Evolutionary conservation across 2,329 filamentous ascomycete species (phyloP).

Genomic region (Alternaria sp.): DNA sequence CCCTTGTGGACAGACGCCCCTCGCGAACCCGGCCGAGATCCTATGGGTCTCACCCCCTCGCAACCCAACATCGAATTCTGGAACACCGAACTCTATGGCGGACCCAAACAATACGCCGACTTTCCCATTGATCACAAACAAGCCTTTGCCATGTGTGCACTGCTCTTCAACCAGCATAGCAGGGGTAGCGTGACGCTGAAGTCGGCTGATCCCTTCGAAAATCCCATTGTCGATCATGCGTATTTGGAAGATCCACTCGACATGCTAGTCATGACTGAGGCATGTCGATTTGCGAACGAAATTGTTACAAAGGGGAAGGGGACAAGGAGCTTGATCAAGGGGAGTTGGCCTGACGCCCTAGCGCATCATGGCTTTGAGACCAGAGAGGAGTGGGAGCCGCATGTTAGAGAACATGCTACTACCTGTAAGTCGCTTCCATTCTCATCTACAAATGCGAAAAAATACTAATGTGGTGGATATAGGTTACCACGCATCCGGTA

Average conservation of each 20-base stretch:
- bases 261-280: conserved; percentile 64
- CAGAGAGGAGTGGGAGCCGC: conserved; percentile 64
- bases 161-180: conserved; percentile 65
- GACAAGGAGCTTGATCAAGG: conserved; percentile 65
- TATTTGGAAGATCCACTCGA: conserved; percentile 66
- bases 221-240: conserved; percentile 65
- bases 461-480: not conserved
- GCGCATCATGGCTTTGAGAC: conserved; percentile 60
- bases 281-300: conserved; percentile 65
- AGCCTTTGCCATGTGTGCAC: conserved; percentile 64
- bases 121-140: conserved; percentile 61
- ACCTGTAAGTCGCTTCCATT: conserved; percentile 55
- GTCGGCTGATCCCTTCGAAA: conserved; percentile 55
- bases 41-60: conserved; percentile 63
- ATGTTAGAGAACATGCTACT: conserved; percentile 65
- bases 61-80: conserved; percentile 70
- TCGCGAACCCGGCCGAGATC: conserved; percentile 57
- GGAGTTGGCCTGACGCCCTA: conserved; percentile 62
- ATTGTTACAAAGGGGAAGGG: conserved; percentile 64
- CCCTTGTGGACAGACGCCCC: conserved; percentile 61
- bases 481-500: conserved; percentile 63
- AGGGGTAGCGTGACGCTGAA: conserved; percentile 62
- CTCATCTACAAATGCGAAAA: not conserved
- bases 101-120: conserved; percentile 63
- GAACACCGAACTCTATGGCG: conserved; percentile 67